Evolutionary conservation across 2,329 filamentous ascomycete genomes (phyloP), one percentile per base, ranked within the genome.

Genomic region (Colletotrichum theobromicola): DNA sequence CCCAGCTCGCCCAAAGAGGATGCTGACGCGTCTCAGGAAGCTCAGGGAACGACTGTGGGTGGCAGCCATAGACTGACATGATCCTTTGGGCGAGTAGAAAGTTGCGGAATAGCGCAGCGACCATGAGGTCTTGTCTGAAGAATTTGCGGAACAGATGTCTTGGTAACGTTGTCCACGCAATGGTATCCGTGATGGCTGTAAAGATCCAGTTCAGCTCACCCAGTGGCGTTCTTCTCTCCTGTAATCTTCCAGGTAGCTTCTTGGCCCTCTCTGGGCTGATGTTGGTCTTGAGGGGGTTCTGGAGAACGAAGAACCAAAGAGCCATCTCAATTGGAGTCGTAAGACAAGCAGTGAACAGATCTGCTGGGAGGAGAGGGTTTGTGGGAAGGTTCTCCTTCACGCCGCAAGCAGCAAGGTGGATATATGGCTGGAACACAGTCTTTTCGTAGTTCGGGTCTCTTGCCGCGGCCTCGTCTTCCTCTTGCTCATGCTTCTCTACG

Each of bases 121-220:
- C 97, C 96, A 99, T 98, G 15, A 99, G 89, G 83, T 99, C 97
- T 83, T 99, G 97, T 55, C 97, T 89, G 84, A 99, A 99, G 75
- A 98, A 94, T 83, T 98, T 98, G 84, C 98, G 96, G 85, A 99
- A 99, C 13, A 98, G 87, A 24, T 95, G 92, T 60, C 96, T 93
- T 4, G 96, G 95, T 5, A 99, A 87, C 7, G 95, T 97, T 35
- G 98, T 98, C 97, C 97, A 99, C 0, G 97, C 97, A 79, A 99
- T 99, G 2, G 96, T 98, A 82, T 99, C 97, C 1, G 97, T 99
- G 77, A 99, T 98, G 69, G 97, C 97, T 1, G 97, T 99, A 81
- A 99, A 98, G 42, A 99, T 99, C 97, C 97, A 99, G 81, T 99
- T 99, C 16, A 99, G 88, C 85, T 99, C 97, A 76, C 97, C 97